These are phyloP conservation scores for Stemphylium vesicarium DNA, from an alignment of 2,329 filamentous ascomycete species.

Conservation along the genomic window DNA sequence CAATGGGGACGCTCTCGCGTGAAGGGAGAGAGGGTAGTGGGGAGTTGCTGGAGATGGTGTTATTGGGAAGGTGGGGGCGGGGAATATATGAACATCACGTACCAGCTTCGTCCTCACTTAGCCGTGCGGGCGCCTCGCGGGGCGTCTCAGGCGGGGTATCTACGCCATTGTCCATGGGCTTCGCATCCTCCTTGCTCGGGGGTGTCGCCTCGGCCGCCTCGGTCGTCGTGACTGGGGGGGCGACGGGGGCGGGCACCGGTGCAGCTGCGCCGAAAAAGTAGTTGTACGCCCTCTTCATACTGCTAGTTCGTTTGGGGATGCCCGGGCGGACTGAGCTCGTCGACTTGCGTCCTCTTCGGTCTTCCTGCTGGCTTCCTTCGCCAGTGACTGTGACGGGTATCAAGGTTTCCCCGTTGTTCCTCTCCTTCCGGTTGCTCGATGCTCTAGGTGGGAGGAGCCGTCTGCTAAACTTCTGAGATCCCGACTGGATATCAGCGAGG, in stretches of 20 bases:
- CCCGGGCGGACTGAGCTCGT: constrained; percentile 39
- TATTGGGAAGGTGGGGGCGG: constrained; percentile 31
- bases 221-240: constrained; percentile 36
- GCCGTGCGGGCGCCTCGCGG: constrained; percentile 22
- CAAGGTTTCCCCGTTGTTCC: constrained; percentile 33
- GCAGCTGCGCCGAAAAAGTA: constrained; percentile 46
- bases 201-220: constrained; percentile 31
- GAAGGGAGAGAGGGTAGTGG: constrained; percentile 28
- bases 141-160: constrained; percentile 46
- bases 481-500: constrained; percentile 48
- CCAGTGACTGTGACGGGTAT: constrained; percentile 39
- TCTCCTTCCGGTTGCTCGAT: constrained; percentile 30
- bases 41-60: constrained; percentile 27
- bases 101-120: constrained; percentile 26
- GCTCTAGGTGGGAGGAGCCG: constrained; percentile 33
- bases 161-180: constrained; percentile 31
- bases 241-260: constrained; percentile 30
- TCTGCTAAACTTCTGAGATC: constrained; percentile 45
- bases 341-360: constrained; percentile 44
- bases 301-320: constrained; percentile 47
- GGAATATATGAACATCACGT: constrained; percentile 17
- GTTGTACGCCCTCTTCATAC: constrained; percentile 50
- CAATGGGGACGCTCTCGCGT: constrained; percentile 18
- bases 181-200: constrained; percentile 27
- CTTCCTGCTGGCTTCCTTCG: constrained; percentile 33